Evolutionary conservation across 78 protist genomes (phyloP).

Genomic region (Dictyostelium citrinum): DNA sequence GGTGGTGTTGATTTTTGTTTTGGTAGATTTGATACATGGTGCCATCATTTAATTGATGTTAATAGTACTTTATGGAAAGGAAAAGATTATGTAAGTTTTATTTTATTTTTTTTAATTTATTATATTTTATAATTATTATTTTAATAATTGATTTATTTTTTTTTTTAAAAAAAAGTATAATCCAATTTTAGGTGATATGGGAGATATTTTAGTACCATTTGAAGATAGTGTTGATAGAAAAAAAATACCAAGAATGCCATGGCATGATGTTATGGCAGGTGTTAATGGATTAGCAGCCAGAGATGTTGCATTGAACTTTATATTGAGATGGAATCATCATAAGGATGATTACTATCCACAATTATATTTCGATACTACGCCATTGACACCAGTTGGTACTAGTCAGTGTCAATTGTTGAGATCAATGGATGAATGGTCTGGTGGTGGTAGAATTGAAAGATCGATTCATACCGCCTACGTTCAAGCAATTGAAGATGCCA

Average conservation of each 20-base stretch:
- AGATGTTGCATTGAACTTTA: slow-evolving; percentile 81
- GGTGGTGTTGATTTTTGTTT: slow-evolving; percentile 83
- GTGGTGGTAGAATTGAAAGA: slow-evolving; percentile 76
- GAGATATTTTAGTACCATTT: slow-evolving; percentile 48
- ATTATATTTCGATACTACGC: slow-evolving; percentile 61
- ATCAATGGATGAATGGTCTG: slow-evolving; percentile 82
- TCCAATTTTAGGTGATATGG: slow-evolving; percentile 70
- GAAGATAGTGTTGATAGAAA: slow-evolving; percentile 74
- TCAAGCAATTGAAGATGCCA: slow-evolving; percentile 78
- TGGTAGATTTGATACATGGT: slow-evolving; percentile 82
- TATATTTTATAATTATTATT: neutral
- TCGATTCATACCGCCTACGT: slow-evolving; percentile 85
- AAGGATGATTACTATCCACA: slow-evolving; percentile 70
- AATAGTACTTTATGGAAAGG: slow-evolving; percentile 70
- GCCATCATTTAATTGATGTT: slow-evolving; percentile 74
- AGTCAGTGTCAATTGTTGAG: slow-evolving; percentile 69
- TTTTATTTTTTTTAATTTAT: neutral
- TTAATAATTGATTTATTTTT: neutral
- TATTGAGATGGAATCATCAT: slow-evolving; percentile 80
- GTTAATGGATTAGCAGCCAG: slow-evolving; percentile 80
- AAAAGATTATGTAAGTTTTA: slow-evolving; percentile 60
- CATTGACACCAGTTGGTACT: slow-evolving; percentile 27
- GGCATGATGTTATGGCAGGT: slow-evolving; percentile 82
- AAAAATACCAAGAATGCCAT: slow-evolving; percentile 82
- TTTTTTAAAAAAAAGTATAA: slow-evolving; percentile 10